phyloP scores from a whole-genome alignment of 371 early-diverging fungal genomes.

The Conidiobolus incongruus region DNA sequence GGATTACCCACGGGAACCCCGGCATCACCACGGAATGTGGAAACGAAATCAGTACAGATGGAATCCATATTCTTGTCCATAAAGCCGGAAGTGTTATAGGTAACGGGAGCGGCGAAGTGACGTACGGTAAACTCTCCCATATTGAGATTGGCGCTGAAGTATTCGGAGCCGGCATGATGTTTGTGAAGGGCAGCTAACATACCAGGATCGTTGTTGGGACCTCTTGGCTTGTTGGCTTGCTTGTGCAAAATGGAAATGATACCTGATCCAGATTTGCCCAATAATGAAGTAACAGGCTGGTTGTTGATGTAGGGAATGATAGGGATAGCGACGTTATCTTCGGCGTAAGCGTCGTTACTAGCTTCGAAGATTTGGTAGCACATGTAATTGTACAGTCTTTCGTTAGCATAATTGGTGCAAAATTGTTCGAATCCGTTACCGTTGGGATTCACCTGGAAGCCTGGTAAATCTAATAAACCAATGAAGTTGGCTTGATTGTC shows the following conservation, averaged over 20 bases:
- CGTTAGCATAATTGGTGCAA: constrained; percentile 55
- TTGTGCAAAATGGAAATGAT: too few relatives aligned
- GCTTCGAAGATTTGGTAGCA: constrained; percentile 12
- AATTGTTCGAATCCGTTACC: constrained; percentile 40
- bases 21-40: constrained; percentile 38
- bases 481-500: constrained; percentile 40
- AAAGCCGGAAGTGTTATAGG: constrained; percentile 52
- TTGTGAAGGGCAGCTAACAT: constrained; percentile 11
- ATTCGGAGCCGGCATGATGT: constrained; percentile 15
- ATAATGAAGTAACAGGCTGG: constrained; percentile 28
- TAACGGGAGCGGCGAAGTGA: constrained; percentile 50
- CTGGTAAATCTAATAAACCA: constrained; percentile 43
- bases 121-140: constrained; percentile 21
- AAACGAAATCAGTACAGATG: constrained; percentile 60
- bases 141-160: constrained; percentile 16
- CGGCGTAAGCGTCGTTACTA: constrained; percentile 4
- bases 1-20: constrained; percentile 19
- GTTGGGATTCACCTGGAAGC: constrained; percentile 13
- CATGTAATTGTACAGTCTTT: constrained; percentile 43
- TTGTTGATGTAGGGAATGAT: constrained; percentile 27
- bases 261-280: constrained; percentile 23
- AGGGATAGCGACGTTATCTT: constrained; percentile 14
- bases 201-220: constrained; percentile 10
- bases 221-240: constrained; percentile 14
- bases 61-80: constrained; percentile 42